These are phyloP conservation scores for Tylopilus balloui DNA, from an alignment of 768 basidiomycete species.

Conservation along the genomic window DNA sequence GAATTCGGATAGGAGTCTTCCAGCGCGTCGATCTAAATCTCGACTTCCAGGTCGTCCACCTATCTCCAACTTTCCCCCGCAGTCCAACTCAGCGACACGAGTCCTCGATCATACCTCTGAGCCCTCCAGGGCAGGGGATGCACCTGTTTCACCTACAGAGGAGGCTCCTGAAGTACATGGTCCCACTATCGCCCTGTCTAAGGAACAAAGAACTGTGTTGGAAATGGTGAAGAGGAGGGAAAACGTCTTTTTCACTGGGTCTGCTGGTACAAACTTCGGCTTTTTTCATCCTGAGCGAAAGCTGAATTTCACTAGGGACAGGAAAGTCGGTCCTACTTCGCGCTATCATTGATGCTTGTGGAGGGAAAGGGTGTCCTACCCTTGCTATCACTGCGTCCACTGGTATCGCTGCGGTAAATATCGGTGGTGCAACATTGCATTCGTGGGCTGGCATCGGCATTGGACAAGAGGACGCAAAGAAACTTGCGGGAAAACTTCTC, in stretches of 20 bases:
- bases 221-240: conserved; percentile 51
- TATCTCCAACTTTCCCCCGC: not conserved
- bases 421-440: conserved; percentile 78
- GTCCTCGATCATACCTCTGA: not conserved
- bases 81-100: not conserved
- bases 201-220: conserved; percentile 49
- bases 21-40: not conserved
- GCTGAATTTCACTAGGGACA: conserved; percentile 44
- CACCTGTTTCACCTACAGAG: not conserved
- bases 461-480: conserved; percentile 52
- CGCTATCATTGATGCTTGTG: conserved; percentile 58
- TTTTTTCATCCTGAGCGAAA: not conserved
- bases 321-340: conserved; percentile 81
- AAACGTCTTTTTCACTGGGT: conserved; percentile 84
- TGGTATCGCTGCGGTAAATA: conserved; percentile 77
- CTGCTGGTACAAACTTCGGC: conserved; percentile 47
- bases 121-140: not conserved
- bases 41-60: conserved; percentile 4
- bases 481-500: conserved; percentile 51
- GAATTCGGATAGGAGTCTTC: conserved; percentile 8
- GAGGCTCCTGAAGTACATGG: not conserved
- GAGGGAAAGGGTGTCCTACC: conserved; percentile 30
- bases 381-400: conserved; percentile 81
- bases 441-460: conserved; percentile 81
- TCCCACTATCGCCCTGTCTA: conserved; percentile 39